These are phyloP conservation scores for Penicillium sp. DNA, from an alignment of 2,329 filamentous ascomycete species.

Conservation along the genomic window DNA sequence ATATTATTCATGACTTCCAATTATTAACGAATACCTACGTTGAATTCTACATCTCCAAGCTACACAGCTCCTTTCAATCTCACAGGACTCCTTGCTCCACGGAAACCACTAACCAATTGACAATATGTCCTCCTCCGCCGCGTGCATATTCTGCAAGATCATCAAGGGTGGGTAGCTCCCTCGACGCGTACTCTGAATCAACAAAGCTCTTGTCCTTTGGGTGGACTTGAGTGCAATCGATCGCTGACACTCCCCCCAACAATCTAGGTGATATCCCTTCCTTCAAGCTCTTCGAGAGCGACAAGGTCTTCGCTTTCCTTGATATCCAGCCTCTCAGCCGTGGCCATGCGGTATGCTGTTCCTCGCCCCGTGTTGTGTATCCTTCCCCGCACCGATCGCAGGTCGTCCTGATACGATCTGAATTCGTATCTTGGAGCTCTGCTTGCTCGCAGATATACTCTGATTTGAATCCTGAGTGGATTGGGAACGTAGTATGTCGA, in stretches of 20 bases:
- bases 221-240: neutral
- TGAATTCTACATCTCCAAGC: neutral
- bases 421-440: too few relatives aligned
- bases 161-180: constrained; percentile 70
- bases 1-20: constrained; percentile 21
- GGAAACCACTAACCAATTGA: neutral
- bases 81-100: neutral
- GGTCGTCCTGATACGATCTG: neutral
- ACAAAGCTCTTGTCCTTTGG: neutral
- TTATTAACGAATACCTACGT: neutral
- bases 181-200: neutral
- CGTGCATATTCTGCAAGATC: constrained; percentile 98
- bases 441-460: neutral
- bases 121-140: constrained; percentile 49
- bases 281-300: constrained; percentile 93
- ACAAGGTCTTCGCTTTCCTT: constrained; percentile 92
- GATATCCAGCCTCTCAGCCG: constrained; percentile 89
- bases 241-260: constrained; percentile 6
- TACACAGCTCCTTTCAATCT: neutral
- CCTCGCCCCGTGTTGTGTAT: constrained; percentile 3
- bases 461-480: neutral
- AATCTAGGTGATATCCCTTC: constrained; percentile 85
- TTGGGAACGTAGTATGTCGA: neutral
- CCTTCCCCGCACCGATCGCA: constrained; percentile 26
- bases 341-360: constrained; percentile 77